phyloP scores from a whole-genome alignment of 78 protist species.

The Speleostelium caveatum region DNA sequence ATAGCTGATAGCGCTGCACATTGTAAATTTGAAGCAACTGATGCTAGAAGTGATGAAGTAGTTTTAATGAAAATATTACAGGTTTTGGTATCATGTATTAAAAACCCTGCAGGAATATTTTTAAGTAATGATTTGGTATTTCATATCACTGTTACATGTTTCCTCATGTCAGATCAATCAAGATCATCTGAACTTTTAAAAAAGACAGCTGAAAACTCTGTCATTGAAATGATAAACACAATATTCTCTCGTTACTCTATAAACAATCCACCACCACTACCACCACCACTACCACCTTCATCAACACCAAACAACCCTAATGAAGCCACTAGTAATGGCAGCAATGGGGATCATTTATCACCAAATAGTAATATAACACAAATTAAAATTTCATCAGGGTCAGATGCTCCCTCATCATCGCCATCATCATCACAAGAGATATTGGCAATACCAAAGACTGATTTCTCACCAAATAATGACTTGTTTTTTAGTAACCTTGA shows the following conservation, averaged over 20 bases:
- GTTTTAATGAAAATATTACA: slow-evolving; percentile 92
- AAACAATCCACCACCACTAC: slow-evolving; percentile 15
- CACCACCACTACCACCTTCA: slow-evolving; percentile 49
- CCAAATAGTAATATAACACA: neutral
- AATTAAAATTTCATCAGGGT: neutral
- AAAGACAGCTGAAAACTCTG: slow-evolving; percentile 53
- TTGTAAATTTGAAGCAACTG: slow-evolving; percentile 94
- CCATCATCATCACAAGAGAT: neutral
- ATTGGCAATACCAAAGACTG: neutral
- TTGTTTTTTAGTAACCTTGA: slow-evolving; percentile 53
- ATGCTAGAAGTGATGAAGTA: slow-evolving; percentile 92
- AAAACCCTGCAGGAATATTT: slow-evolving; percentile 54
- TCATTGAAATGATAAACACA: slow-evolving; percentile 35
- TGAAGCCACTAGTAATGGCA: neutral
- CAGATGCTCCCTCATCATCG: neutral
- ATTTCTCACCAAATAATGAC: slow-evolving; percentile 73
- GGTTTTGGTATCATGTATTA: slow-evolving; percentile 65
- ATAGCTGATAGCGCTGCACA: slow-evolving; percentile 90
- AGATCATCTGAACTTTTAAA: slow-evolving; percentile 59
- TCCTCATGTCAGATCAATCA: slow-evolving; percentile 58
- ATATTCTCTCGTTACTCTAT: slow-evolving; percentile 13
- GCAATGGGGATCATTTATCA: neutral
- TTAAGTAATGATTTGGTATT: slow-evolving; percentile 44
- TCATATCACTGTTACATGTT: slow-evolving; percentile 59
- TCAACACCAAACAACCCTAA: neutral